A percentile compares a stretch with the other conserved stretches of the same genome.
These are phyloP conservation scores for Boletus reticulatus DNA, from an alignment of 768 basidiomycete genomes.

Conservation along the genomic window DNA sequence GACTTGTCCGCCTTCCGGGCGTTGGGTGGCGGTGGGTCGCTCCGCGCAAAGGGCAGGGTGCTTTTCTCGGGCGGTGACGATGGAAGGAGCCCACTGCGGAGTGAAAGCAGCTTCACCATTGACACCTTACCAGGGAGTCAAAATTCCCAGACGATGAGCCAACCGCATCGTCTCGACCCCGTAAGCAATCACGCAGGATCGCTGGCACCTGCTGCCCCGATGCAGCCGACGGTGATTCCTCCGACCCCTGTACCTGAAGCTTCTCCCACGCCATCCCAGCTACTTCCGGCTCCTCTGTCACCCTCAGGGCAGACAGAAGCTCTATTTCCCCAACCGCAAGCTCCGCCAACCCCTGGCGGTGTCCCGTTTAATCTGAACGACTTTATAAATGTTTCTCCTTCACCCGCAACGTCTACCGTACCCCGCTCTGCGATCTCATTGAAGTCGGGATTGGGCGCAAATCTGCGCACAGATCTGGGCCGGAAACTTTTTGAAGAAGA, in stretches of 20 bases:
- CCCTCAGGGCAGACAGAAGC: slow-evolving; percentile 23
- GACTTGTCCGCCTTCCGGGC: slow-evolving; percentile 58
- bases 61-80: slow-evolving; percentile 54
- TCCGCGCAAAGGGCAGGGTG: slow-evolving; percentile 65
- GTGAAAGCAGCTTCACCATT: slow-evolving; percentile 26
- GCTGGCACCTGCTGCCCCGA: slow-evolving; percentile 25
- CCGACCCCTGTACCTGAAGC: slow-evolving; percentile 31
- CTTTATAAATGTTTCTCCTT: slow-evolving; percentile 72
- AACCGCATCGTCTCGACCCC: slow-evolving; percentile 17
- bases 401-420: slow-evolving; percentile 43
- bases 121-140: slow-evolving; percentile 28
- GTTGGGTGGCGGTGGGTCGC: slow-evolving; percentile 44
- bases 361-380: slow-evolving; percentile 64
- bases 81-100: slow-evolving; percentile 25
- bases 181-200: slow-evolving; percentile 12
- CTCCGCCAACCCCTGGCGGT: slow-evolving; percentile 35
- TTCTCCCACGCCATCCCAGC: slow-evolving; percentile 22
- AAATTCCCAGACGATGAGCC: slow-evolving; percentile 19
- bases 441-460: slow-evolving; percentile 41
- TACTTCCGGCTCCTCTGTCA: slow-evolving; percentile 25
- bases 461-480: slow-evolving; percentile 62
- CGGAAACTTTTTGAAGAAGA: slow-evolving; percentile 72
- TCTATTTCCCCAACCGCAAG: slow-evolving; percentile 27
- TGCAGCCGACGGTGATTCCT: slow-evolving; percentile 33
- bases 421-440: slow-evolving; percentile 31